Base-by-base conservation (phyloP, 306 rosid genomes). In the Rubus parviflorus region DNA sequence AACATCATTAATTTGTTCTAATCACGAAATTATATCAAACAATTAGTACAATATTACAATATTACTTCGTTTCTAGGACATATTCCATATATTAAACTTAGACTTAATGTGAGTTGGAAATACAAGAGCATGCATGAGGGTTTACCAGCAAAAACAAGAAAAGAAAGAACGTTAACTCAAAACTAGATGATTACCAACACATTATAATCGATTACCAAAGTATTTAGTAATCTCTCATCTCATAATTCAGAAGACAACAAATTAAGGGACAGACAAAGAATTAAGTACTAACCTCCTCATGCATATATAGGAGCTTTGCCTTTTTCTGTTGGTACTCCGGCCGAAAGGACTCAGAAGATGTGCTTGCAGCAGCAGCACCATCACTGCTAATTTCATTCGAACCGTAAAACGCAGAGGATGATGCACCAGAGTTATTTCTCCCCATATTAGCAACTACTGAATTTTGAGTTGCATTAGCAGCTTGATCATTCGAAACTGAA, bases 291-390 rank as follows among this genome's bases (percentile, higher is more conserved):
- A 95, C 99, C 99, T 95, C 97, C 58, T 92, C 99, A 57, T 85
- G 92, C 92, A 95, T 92, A 81, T 72, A 86, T 54, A 90, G 80
- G 0, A 95, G 94, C 87, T 88, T 92, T 6, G 97, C 92, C 76
- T 90, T 92, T 79, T 79, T 92, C n/a, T 92, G 93, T 42, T 88
- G 94, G 81, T 70, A 87, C 77, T 87, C 92, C 9, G 93, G 90
- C 63, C 76, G 63, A 35, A 83, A 68, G 46, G 92, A 82, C 77
- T 72, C 86, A 14, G 84, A 79, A 71, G 82, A 84, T 66, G 82
- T 74, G 81, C 91, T 81, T 41, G 88, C 87, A 22, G 52, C 77
- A 16, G 66, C 80, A 52, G 85, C 89, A 77, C 80, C 77, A 46
- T 83, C 87, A 54, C 86, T 58, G 42, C 81, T 84, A 23, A 81